Evolutionary conservation across 768 basidiomycete species (phyloP), one percentile per base, ranked within the genome.

Genomic region (Dioszegia aurantiaca): DNA sequence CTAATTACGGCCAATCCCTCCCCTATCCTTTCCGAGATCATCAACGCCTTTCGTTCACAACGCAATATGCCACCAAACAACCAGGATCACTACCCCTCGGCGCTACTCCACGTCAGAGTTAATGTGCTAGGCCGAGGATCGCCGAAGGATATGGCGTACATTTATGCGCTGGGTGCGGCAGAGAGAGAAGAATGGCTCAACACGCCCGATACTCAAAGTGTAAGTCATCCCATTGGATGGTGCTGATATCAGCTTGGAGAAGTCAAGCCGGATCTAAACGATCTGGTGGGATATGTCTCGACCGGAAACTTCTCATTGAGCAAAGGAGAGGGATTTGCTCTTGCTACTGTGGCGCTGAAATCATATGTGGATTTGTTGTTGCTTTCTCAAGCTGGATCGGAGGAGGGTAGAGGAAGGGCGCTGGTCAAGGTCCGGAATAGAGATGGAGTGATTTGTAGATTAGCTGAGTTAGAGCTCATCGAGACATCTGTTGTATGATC

Each of bases 251-350:
- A 63, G 64, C 56, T 63, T n/a, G 68, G 63, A 21, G 69, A 80
- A 58, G 61, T 74, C 5, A 72, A 77, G 6, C 80, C 84, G 4
- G 66, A 78, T 1, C 69, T 80, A 45, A 72, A 78, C 2, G 70
- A 77, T 2, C 80, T 88, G 24, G 83, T 94, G 52, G 93, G 94
- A 0, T 89, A 88, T 67, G 81, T 91, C 19, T 90, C 90, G 0
- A 86, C 88, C 2, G 93, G 92, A 0, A 85, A 85, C 59, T 87
- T 83, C 71, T 93, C 92, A 1, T 81, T 97, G 8, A 81, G 84
- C 0, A 82, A 85, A 27, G 93, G 93, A 0, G 78, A 82, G 58
- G 91, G 89, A 0, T 84, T 84, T 65, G 92, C 84, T 2, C 80
- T 95, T 12, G 94, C 86, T 17, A 84, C 86, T 0, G 77, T 97